Conservation (phyloP, 768 basidiomycete genomes). For the Leccinum barrowsii region DNA sequence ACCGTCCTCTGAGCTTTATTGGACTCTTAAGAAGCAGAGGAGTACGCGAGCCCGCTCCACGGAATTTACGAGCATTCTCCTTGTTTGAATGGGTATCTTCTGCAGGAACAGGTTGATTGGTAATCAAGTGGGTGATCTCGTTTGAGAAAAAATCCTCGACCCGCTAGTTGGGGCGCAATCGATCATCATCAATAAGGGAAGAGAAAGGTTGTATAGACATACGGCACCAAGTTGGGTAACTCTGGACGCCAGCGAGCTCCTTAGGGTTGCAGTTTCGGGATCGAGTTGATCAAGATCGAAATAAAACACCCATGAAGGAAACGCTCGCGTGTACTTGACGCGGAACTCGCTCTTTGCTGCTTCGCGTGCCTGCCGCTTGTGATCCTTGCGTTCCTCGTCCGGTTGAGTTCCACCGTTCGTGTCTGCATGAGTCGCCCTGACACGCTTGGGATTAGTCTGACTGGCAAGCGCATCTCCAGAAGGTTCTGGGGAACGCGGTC, state of each 20-base stretch:
- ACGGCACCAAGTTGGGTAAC: conserved; percentile 77
- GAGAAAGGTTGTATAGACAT: conserved; percentile 32
- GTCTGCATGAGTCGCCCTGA: conserved; percentile 33
- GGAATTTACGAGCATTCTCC: conserved; percentile 54
- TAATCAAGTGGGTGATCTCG: conserved; percentile 85
- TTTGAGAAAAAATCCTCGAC: conserved; percentile 88
- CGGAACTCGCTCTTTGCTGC: conserved; percentile 68
- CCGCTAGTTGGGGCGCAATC: conserved; percentile 43
- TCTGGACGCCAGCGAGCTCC: conserved; percentile 46
- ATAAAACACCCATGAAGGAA: conserved; percentile 82
- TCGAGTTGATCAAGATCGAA: conserved; percentile 64
- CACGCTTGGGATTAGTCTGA: conserved; percentile 41
- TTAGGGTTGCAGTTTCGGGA: conserved; percentile 33
- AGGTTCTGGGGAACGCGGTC: conserved; percentile 51
- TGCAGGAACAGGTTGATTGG: conserved; percentile 45
- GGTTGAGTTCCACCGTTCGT: conserved; percentile 19
- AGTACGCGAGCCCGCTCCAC: conserved; percentile 22
- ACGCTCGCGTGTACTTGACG: conserved; percentile 79
- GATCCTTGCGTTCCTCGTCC: conserved; percentile 43
- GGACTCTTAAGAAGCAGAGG: conserved; percentile 55
- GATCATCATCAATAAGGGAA: conserved; percentile 1
- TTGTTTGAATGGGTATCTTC: conserved; percentile 48
- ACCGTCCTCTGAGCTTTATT: conserved; percentile 60
- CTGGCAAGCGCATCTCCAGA: conserved; percentile 27
- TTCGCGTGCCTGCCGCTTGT: conserved; percentile 48